Conservation (phyloP, 148 eudicot genomes). For the Chenopodium formosanum region DNA sequence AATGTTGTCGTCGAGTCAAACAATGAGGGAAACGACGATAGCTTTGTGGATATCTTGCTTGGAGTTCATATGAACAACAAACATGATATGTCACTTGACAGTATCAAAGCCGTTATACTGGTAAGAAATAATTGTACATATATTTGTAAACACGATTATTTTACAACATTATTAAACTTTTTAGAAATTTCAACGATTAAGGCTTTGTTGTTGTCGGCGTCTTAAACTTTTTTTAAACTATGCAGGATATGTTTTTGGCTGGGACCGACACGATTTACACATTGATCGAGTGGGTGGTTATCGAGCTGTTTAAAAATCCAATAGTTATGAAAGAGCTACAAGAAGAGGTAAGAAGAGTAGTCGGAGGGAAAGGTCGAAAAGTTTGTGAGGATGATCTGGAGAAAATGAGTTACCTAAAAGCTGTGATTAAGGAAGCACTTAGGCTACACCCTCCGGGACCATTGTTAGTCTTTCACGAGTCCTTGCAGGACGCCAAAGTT, state of each 20-base stretch:
- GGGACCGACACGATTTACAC: neutral
- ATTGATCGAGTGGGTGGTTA: neutral
- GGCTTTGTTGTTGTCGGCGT: too few species aligned
- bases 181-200: too few species aligned
- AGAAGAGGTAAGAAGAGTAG: neutral
- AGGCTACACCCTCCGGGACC: too few species aligned
- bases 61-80: neutral
- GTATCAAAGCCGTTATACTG: neutral
- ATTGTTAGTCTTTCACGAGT: too few species aligned
- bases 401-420: too few species aligned
- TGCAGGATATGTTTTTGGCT: neutral
- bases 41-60: neutral
- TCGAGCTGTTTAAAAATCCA: neutral
- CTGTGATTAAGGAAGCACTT: too few species aligned
- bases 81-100: neutral
- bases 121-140: neutral
- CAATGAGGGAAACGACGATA: neutral
- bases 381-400: too few species aligned
- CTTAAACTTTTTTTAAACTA: neutral
- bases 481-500: too few species aligned
- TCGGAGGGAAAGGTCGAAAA: neutral
- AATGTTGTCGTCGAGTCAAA: too few species aligned
- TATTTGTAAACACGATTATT: too few species aligned
- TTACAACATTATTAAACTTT: too few species aligned
- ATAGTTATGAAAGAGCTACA: neutral